phyloP scores from a whole-genome alignment of 352 stramenopile genomes.

The Phytophthora capsici region DNA sequence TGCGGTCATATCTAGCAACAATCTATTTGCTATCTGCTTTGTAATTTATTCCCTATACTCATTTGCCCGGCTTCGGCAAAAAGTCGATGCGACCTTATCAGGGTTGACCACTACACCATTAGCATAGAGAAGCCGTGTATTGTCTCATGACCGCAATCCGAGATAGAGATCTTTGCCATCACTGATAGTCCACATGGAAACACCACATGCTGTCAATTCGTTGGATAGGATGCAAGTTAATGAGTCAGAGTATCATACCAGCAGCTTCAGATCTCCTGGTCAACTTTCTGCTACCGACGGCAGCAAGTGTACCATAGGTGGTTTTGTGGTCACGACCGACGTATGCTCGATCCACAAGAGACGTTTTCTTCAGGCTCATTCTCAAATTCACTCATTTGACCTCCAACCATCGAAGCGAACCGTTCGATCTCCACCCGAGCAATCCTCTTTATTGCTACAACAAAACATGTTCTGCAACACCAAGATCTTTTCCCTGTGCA shows the following conservation, averaged over 20 bases:
- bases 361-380: slow-evolving; percentile 7
- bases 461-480: slow-evolving; percentile 12
- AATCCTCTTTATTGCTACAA: slow-evolving; percentile 6
- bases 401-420: slow-evolving; percentile 6
- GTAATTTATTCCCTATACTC: no score
- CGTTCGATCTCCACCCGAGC: slow-evolving; percentile 7
- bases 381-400: slow-evolving; percentile 9
- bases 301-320: not conserved
- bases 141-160: no score
- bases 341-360: slow-evolving; percentile 12
- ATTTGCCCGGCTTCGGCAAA: no score
- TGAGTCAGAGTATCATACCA: not conserved
- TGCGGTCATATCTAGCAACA: no score
- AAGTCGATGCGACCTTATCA: no score
- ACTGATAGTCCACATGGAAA: not conserved
- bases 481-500: slow-evolving; percentile 16
- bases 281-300: not conserved
- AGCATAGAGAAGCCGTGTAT: no score
- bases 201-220: not conserved
- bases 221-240: not conserved
- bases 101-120: no score
- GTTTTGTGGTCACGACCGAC: not conserved
- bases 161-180: not conserved
- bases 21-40: no score
- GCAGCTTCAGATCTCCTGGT: not conserved